Percentiles rank a stretch among this genome's conserved stretches.
phyloP scores from a whole-genome alignment of 176 grass and related monocot genomes.

The Typha latifolia region DNA sequence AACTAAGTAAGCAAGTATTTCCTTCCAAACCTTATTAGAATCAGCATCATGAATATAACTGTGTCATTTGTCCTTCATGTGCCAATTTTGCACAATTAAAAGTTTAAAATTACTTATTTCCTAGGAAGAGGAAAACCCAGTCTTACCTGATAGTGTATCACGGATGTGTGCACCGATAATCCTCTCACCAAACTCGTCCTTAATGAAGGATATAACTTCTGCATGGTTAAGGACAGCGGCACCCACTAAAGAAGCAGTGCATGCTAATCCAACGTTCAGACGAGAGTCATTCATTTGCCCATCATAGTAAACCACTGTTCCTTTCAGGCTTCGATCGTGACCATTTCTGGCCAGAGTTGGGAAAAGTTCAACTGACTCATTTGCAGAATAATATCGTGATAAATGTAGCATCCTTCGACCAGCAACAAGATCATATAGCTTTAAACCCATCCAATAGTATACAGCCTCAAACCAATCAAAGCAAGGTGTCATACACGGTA shows the following conservation, averaged over 20 bases:
- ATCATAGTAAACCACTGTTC: slow-evolving; percentile 94
- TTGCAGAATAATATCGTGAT: slow-evolving; percentile 90
- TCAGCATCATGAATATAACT: background rate
- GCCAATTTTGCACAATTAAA: background rate
- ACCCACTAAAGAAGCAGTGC: slow-evolving; percentile 74
- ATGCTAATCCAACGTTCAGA: slow-evolving; percentile 85
- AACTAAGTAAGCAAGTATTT: background rate
- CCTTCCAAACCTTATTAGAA: background rate
- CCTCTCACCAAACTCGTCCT: slow-evolving; percentile 57
- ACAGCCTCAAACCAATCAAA: slow-evolving; percentile 96
- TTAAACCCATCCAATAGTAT: slow-evolving; percentile 90
- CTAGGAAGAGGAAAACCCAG: slow-evolving; percentile 17
- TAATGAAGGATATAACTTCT: slow-evolving; percentile 83
- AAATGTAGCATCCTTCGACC: slow-evolving; percentile 80
- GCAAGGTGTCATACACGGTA: slow-evolving; percentile 97
- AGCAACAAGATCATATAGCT: slow-evolving; percentile 88
- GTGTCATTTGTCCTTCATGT: background rate
- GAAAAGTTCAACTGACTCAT: slow-evolving; percentile 79
- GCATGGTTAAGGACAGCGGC: slow-evolving; percentile 87
- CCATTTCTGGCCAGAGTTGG: slow-evolving; percentile 67
- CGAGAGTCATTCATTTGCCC: slow-evolving; percentile 95
- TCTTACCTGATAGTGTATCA: slow-evolving; percentile 84
- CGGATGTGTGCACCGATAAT: slow-evolving; percentile 66
- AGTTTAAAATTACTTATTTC: slow-evolving; percentile 4
- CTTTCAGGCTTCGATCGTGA: slow-evolving; percentile 64